Evolutionary conservation across 208 protist species (phyloP), one percentile per base, ranked within the genome.

Genomic region (Borovskyia barvae): DNA sequence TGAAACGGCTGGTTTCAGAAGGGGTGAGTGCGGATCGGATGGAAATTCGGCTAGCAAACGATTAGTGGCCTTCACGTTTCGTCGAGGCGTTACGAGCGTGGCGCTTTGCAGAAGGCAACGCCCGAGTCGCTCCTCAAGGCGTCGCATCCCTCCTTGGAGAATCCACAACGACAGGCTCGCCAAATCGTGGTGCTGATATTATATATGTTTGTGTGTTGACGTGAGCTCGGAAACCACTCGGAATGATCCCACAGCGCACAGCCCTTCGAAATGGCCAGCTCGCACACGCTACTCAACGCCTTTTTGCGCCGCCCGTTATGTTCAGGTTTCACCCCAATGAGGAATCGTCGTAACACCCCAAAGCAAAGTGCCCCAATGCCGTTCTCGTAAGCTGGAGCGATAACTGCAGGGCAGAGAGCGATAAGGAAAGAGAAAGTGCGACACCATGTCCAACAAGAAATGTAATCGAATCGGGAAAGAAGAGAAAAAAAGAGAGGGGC

Each of bases 1-100:
- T 39, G 48, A 26, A 30, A 32, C 48, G 12, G 24, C n/a, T 6
- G 50, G 67, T 45, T 15, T 36, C 1, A 29, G 58, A 50, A 6
- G 58, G 42, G 7, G 45, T 17, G n/a, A 45, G 53, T 7, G 65
- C 15, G n/a, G 36, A 4, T 11, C 42, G 3, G 17, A 24, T 15
- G 7, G 24, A 5, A 9, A 52, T n/a, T 37, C 30, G n/a, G 0
- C 7, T 28, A 19, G 17, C 28, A 19, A 25, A 39, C 9, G 3
- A 19, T 12, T 15, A 54, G 30, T 0, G n/a, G 30, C 25, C 7
- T 2, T 54, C 17, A 39, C 15, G 19, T 26, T 8, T 54, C 17
- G 26, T 28, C 29, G 4, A 22, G 25, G n/a, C 11, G 4, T 39
- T 14, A 33, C 6, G 11, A 39, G 17, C 7, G 28, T n/a, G 29